phyloP scores from a whole-genome alignment of 1,284 basidiomycete species.

The Cryptococcus sp. region DNA sequence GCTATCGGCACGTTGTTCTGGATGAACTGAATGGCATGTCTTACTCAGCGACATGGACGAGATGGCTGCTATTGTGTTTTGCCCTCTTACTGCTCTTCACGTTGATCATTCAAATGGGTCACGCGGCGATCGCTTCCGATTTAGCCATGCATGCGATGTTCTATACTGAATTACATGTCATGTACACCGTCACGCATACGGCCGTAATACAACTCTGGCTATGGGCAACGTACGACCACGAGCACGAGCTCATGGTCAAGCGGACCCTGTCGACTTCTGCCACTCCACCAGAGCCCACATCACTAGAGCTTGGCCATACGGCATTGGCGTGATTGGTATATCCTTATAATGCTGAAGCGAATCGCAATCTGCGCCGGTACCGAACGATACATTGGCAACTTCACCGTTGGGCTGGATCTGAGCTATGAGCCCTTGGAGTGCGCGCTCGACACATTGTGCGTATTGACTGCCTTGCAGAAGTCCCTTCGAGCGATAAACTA shows the following conservation, averaged over 20 bases:
- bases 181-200: no score
- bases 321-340: constrained; percentile 21
- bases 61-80: no score
- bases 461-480: constrained; percentile 17
- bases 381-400: constrained; percentile 28
- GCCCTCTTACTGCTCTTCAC: no score
- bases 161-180: no score
- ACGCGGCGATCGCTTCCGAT: no score
- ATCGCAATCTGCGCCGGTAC: constrained; percentile 22
- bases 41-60: no score
- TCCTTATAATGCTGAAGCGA: constrained; percentile 25
- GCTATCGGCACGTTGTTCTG: no score
- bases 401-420: constrained; percentile 23
- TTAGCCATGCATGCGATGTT: no score
- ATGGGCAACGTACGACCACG: no score
- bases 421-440: constrained; percentile 24
- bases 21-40: no score
- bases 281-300: constrained; percentile 31
- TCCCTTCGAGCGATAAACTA: constrained; percentile 9
- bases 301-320: constrained; percentile 26
- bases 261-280: background rate
- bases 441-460: constrained; percentile 13
- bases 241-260: background rate
- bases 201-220: no score
- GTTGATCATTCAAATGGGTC: no score